A percentile compares a stretch with the other conserved stretches of the same genome.
Conservation (phyloP, 768 basidiomycete genomes). For the Rhodotorula kratochvilovae region DNA sequence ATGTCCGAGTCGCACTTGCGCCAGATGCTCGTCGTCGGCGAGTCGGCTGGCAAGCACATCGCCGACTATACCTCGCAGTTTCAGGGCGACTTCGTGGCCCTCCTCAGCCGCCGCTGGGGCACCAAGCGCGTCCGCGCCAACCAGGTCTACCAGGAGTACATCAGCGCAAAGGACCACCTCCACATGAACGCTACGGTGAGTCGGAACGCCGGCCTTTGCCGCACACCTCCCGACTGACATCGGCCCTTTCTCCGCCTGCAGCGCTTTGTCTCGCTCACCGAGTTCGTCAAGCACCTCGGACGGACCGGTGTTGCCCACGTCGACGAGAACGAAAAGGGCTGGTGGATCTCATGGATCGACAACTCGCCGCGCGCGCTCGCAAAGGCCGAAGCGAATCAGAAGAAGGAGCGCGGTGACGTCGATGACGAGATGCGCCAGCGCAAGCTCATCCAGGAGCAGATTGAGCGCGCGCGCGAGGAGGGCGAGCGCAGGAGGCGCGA, state of each 20-base stretch:
- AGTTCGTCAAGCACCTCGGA: constrained; percentile 86
- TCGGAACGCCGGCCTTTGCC: not conserved
- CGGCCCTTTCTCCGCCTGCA: not conserved
- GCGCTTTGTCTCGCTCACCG: constrained; percentile 95
- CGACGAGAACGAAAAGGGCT: constrained; percentile 98
- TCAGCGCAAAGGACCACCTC: constrained; percentile 83
- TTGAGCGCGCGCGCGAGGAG: constrained; percentile 69
- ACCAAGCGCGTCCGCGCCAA: constrained; percentile 94
- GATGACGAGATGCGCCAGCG: constrained; percentile 95
- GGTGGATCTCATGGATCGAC: constrained; percentile 97
- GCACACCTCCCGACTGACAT: not conserved
- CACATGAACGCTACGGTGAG: constrained; percentile 88
- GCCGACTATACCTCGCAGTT: constrained; percentile 81
- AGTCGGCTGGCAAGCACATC: constrained; percentile 87
- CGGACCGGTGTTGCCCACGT: constrained; percentile 79
- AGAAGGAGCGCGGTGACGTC: constrained; percentile 84
- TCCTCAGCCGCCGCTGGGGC: constrained; percentile 82
- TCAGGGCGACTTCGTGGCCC: constrained; percentile 82
- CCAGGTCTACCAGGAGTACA: constrained; percentile 95
- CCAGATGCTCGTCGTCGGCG: constrained; percentile 95
- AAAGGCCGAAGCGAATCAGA: constrained; percentile 80
- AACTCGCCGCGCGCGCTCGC: constrained; percentile 89
- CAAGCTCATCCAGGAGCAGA: constrained; percentile 82
- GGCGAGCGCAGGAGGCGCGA: constrained; percentile 31
- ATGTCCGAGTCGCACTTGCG: constrained; percentile 83